These are phyloP conservation scores for Prunus campanulata DNA, from an alignment of 306 rosid genomes.

Conservation along the genomic window DNA sequence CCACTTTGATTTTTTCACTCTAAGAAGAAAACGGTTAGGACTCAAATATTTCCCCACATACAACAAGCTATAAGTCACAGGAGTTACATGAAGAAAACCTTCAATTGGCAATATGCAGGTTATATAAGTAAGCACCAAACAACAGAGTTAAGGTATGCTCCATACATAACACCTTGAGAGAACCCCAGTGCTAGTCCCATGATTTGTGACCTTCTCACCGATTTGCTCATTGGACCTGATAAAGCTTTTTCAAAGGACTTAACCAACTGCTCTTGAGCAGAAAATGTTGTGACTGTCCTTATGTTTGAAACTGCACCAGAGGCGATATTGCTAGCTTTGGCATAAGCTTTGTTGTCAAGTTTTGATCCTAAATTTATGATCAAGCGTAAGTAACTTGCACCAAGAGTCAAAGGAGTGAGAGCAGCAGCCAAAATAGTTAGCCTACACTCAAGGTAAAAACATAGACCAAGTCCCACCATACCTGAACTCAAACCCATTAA, in stretches of 20 bases:
- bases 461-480: constrained; percentile 66
- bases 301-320: constrained; percentile 87
- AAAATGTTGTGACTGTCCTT: constrained; percentile 79
- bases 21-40: neutral
- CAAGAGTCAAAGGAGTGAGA: constrained; percentile 78
- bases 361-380: constrained; percentile 70
- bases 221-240: constrained; percentile 56
- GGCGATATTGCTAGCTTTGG: constrained; percentile 82
- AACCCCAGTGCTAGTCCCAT: constrained; percentile 66
- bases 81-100: constrained; percentile 5
- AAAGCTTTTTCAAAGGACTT: constrained; percentile 66
- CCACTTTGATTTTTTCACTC: neutral
- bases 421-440: constrained; percentile 73
- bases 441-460: constrained; percentile 47
- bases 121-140: constrained; percentile 53
- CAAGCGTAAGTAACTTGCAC: constrained; percentile 81
- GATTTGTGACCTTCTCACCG: constrained; percentile 59
- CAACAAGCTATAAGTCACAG: neutral
- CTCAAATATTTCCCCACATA: neutral
- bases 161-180: constrained; percentile 82
- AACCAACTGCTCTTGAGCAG: constrained; percentile 75
- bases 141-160: constrained; percentile 77
- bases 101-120: neutral
- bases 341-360: constrained; percentile 62
- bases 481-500: constrained; percentile 88